Conservation (phyloP, 1,284 basidiomycete genomes). For the Cryptococcus sp. region DNA sequence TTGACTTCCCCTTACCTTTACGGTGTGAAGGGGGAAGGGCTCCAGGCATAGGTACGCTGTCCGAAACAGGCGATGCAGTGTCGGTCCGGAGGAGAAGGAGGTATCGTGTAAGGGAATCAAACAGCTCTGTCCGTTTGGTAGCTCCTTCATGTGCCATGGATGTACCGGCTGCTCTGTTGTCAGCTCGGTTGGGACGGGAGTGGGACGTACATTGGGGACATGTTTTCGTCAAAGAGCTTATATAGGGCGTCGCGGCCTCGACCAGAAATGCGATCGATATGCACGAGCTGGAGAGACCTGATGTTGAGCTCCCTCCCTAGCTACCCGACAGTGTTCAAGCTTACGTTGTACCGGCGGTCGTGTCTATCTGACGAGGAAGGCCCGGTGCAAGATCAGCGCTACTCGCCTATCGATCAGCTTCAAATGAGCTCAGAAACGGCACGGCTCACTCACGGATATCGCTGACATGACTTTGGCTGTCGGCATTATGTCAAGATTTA, state of each 20-base stretch:
- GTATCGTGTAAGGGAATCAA: conserved; percentile 33
- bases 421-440: too few species aligned
- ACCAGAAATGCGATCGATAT: background rate
- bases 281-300: background rate
- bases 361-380: too few species aligned
- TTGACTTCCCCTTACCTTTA: conserved; percentile 9
- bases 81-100: conserved; percentile 14
- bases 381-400: background rate
- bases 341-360: too few species aligned
- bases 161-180: conserved; percentile 9
- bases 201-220: conserved; percentile 21
- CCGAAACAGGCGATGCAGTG: background rate
- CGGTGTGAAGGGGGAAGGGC: conserved; percentile 7
- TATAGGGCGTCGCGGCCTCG: conserved; percentile 21
- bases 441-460: background rate
- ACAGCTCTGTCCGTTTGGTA: conserved; percentile 39
- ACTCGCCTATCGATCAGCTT: background rate
- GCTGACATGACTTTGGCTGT: background rate
- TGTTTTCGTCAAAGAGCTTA: conserved; percentile 32
- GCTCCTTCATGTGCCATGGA: conserved; percentile 22
- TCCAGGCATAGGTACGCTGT: conserved; percentile 12
- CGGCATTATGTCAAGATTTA: background rate
- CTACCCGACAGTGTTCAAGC: too few species aligned
- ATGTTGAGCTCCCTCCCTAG: too few species aligned
- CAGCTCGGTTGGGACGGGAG: background rate